Evolutionary conservation across 345 rosid species (phyloP), one percentile per base, ranked within the genome.

Genomic region (Hirschfeldia incana): DNA sequence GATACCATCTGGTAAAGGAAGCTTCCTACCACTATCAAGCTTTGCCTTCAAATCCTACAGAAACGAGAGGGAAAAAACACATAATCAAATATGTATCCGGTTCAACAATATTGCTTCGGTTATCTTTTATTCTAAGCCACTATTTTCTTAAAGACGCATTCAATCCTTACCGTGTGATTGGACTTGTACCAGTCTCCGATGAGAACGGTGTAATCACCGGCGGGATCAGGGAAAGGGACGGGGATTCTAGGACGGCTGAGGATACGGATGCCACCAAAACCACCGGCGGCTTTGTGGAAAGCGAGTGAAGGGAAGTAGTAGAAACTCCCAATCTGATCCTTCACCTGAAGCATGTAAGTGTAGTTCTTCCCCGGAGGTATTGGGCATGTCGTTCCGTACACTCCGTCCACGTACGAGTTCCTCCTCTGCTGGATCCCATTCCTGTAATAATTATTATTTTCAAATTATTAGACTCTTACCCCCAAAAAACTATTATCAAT

Each of bases 151-250:
- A n/a, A n/a, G n/a, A n/a, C n/a, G n/a, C n/a, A n/a, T n/a, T n/a
- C n/a, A n/a, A n/a, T n/a, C n/a, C n/a, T n/a, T n/a, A 91, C 95
- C 87, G 95, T 87, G 86, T 91, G 95, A 63, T 91, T 91, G 55
- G 89, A 67, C 72, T 83, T 82, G 82, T 89, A 91, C 93, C 93
- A 91, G 49, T 91, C 95, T n/a, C 95, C 95, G 16, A 91, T 88
- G 12, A 91, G 91, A 13, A 91, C 73, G 8, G 95, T 91, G 87
- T 80, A 86, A 79, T 91, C 95, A 0, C 89, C 92, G n/a, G 83
- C 87, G 11, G 95, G 95, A 42, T 87, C 89, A 0, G 86, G 64
- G 34, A 89, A 91, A 13, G 95, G 95, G 9, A 91, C 95, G 0
- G 95, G 95, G 72, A 91, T 91, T 8, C 80, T 73, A 1, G 92